Evolutionary conservation across 805 yeast genomes (phyloP).

Genomic region (Metschnikowia cerradonensis): DNA sequence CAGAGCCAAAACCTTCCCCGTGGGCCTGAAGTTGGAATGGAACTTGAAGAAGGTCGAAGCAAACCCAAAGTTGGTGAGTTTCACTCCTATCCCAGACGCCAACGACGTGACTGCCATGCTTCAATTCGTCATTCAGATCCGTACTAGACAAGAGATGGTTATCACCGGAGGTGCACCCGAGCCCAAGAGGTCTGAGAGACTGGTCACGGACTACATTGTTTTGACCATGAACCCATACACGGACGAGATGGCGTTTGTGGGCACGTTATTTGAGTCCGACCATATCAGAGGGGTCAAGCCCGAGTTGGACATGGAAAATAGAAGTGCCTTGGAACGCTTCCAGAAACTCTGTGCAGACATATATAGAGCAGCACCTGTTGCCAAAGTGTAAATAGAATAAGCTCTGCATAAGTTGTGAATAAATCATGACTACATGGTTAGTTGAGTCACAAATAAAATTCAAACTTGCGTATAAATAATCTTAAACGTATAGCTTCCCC

Average conservation of each 20-base stretch:
- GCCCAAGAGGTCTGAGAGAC: conserved; percentile 23
- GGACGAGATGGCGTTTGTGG: conserved; percentile 36
- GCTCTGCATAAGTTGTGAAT: too few species aligned
- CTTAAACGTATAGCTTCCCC: not conserved
- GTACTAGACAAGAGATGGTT: conserved; percentile 35
- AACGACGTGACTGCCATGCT: conserved; percentile 35
- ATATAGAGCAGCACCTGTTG: conserved; percentile 32
- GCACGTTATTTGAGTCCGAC: conserved; percentile 37
- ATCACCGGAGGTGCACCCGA: conserved; percentile 21
- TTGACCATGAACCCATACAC: conserved; percentile 38
- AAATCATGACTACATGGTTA: too few species aligned
- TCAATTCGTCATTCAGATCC: conserved; percentile 37
- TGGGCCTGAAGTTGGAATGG: conserved; percentile 64
- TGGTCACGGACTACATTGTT: conserved; percentile 36
- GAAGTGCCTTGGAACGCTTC: conserved; percentile 19
- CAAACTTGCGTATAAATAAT: not conserved
- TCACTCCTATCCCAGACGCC: conserved; percentile 59
- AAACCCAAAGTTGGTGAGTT: conserved; percentile 67
- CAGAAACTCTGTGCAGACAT: conserved; percentile 36
- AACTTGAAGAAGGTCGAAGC: conserved; percentile 64
- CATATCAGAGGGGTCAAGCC: conserved; percentile 37
- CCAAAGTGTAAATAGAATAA: conserved; percentile 17
- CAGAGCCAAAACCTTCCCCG: conserved; percentile 46
- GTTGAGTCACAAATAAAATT: not conserved
- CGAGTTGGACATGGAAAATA: conserved; percentile 23